phyloP scores from a whole-genome alignment of 768 basidiomycete species.

The Boletus rufocinnamomeus region DNA sequence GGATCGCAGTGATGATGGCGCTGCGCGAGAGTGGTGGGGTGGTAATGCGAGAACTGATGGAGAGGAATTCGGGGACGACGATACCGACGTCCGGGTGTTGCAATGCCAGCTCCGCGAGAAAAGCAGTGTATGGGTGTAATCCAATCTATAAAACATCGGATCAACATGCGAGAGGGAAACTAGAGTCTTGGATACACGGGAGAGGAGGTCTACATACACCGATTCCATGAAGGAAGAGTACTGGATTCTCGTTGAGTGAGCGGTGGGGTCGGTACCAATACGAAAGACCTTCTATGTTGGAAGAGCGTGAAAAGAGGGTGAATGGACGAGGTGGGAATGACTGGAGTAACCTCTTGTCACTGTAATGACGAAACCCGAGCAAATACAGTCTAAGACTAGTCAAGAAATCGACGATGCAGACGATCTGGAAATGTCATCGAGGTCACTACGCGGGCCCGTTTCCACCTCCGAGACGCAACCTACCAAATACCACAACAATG shows the following conservation, averaged over 20 bases:
- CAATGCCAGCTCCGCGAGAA: conserved; percentile 47
- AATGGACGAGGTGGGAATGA: conserved; percentile 58
- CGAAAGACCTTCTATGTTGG: conserved; percentile 37
- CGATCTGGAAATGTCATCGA: conserved; percentile 43
- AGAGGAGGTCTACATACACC: conserved; percentile 42
- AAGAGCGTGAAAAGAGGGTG: conserved; percentile 44
- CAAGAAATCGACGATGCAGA: conserved; percentile 49
- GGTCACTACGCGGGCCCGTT: background rate
- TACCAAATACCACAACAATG: conserved; percentile 66
- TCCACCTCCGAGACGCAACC: conserved; percentile 21
- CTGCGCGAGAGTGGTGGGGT: conserved; percentile 45
- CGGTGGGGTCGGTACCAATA: conserved; percentile 56
- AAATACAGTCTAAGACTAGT: conserved; percentile 41
- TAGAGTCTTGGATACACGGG: background rate
- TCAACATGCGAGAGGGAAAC: background rate
- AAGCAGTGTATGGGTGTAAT: conserved; percentile 54
- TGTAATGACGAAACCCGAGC: conserved; percentile 58
- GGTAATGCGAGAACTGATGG: conserved; percentile 63
- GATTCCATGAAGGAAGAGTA: conserved; percentile 72
- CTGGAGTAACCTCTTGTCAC: conserved; percentile 35
- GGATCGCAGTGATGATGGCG: conserved; percentile 45
- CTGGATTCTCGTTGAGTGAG: conserved; percentile 47
- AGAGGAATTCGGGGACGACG: conserved; percentile 59
- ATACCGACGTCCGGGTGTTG: conserved; percentile 56
- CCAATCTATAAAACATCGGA: conserved; percentile 50